Base-by-base conservation (phyloP, 2,329 filamentous ascomycete species). In the Bipolaris oryzae region DNA sequence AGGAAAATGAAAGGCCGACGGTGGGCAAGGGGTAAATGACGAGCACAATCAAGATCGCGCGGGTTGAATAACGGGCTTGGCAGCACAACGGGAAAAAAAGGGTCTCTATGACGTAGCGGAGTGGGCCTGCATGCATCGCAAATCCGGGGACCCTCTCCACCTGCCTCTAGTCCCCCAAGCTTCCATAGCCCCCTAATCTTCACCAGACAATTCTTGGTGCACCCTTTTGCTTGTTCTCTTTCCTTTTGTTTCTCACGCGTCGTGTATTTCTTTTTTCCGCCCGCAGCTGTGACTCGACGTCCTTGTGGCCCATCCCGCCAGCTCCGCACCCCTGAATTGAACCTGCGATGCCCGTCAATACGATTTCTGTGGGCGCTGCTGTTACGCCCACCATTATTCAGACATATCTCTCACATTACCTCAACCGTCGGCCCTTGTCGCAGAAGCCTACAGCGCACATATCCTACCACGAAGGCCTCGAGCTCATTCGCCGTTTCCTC, bases 391-490 rank as follows among this genome's bases (percentile, higher is more conserved):
- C 90, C 3, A 90, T 96, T 44, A 84, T 98, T 53, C 88, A 90
- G 64, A 97, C 94, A 13, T 88, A 94, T 61, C 82, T 98, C 67
- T 89, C 88, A 56, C 95, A 98, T 89, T 97, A 95, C 76, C 81
- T 96, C 58, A 89, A 96, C 70, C 88, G 90, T 62, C 90, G 89
- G 70, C 84, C 87, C 1, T 82, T 89, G 28, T 87, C 84, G 60
- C 82, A 93, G 63, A 93, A 93, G 61, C 94, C 94, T 0, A 96
- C 91, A 1, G 90, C 90, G 1, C 91, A 96, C 74, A 87, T 99
- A 53, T 93, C 92, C 50, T 99, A 99, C 78, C 91, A 98, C 73
- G 91, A 97, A 78, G 94, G 93, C 35, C 84, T 99, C 13, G 87
- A 91, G 62, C 83, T 99, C 48, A 89, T 98, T 67, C 90, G 92